These are phyloP conservation scores for Urochloa ruziziensis DNA, from an alignment of 176 grass and related monocot species.

Conservation along the genomic window DNA sequence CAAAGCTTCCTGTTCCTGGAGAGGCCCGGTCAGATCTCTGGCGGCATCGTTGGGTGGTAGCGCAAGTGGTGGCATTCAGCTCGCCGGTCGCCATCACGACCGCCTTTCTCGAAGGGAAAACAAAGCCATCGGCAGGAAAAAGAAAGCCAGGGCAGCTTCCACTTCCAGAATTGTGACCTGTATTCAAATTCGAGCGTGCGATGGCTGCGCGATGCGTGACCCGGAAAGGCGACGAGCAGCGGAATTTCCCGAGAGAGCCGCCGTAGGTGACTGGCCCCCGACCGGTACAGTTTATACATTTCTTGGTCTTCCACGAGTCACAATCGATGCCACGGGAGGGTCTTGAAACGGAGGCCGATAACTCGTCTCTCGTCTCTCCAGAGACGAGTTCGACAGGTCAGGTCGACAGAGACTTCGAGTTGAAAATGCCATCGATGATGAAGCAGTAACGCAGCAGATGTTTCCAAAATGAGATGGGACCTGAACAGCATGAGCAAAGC, in stretches of 20 bases:
- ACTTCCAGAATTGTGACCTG: neutral
- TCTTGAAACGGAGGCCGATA: neutral
- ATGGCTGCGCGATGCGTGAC: neutral
- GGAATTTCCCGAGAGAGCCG: neutral
- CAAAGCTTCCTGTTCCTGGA: neutral
- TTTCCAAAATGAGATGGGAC: neutral
- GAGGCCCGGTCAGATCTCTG: neutral
- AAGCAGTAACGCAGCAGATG: neutral
- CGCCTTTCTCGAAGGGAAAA: neutral
- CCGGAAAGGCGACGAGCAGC: neutral
- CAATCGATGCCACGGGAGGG: neutral
- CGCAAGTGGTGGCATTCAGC: neutral
- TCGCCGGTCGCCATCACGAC: neutral
- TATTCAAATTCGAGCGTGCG: neutral
- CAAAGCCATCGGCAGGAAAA: no score
- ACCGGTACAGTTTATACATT: neutral
- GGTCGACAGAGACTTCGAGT: neutral
- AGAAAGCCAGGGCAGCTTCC: constrained; percentile 3
- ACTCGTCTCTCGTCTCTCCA: neutral
- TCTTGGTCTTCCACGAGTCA: neutral
- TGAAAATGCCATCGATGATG: neutral
- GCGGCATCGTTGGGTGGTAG: neutral
- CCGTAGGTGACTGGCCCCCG: neutral
- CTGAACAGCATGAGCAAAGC: constrained; percentile 4
- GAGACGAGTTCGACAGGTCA: neutral